phyloP scores from a whole-genome alignment of 176 grass and related monocot genomes.

The Oryza coarctata region DNA sequence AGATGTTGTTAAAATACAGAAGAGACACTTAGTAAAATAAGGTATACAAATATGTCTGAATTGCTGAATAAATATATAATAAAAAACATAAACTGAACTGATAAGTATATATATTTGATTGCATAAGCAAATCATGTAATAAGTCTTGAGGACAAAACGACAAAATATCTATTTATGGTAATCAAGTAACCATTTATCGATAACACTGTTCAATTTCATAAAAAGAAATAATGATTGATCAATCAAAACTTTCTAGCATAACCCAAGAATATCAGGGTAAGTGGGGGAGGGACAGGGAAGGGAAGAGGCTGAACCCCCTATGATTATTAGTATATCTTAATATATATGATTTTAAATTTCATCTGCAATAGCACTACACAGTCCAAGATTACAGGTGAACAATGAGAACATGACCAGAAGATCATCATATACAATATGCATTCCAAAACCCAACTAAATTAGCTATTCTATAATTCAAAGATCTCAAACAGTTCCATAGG shows the following conservation, averaged over 20 bases:
- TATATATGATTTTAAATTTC: not conserved
- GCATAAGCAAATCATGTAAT: not conserved
- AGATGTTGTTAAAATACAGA: constrained; percentile 21
- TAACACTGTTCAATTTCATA: not conserved
- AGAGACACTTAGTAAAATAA: not conserved
- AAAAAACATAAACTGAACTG: not conserved
- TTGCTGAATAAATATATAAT: constrained; percentile 2
- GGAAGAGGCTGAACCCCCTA: not conserved
- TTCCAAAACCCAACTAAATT: not conserved
- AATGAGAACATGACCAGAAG: not conserved
- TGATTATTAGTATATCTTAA: not conserved
- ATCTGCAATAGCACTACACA: not conserved
- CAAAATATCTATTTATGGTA: not conserved
- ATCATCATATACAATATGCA: not conserved
- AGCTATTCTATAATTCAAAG: not conserved
- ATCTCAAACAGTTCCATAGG: not conserved
- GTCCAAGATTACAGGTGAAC: not conserved
- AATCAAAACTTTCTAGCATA: not conserved
- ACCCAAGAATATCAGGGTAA: not conserved
- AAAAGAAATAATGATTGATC: not conserved
- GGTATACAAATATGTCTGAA: constrained; percentile 7
- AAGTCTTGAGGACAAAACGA: not conserved
- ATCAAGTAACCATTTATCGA: not conserved
- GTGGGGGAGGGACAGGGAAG: not conserved
- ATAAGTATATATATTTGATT: not conserved